These are phyloP conservation scores for Aspergillus hortae DNA, from an alignment of 2,329 filamentous ascomycete species.

Conservation along the genomic window DNA sequence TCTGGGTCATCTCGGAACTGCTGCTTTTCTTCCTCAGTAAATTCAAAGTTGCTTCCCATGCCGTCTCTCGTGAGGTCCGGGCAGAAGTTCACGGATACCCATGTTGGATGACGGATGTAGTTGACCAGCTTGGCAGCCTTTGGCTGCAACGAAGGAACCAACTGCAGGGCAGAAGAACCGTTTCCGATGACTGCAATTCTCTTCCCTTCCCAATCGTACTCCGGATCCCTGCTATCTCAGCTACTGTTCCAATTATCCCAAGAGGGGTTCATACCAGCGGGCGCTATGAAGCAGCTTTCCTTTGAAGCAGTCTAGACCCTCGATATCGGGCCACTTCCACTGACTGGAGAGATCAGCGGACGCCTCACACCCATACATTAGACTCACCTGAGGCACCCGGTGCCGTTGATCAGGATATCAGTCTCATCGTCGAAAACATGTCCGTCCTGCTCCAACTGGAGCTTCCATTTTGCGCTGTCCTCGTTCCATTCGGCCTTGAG, in stretches of 20 bases:
- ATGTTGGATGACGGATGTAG: conserved; percentile 28
- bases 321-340: conserved; percentile 21
- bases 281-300: conserved; percentile 37
- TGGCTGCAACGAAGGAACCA: conserved; percentile 15
- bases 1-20: conserved; percentile 16
- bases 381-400: conserved; percentile 22
- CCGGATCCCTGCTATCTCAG: conserved; percentile 21
- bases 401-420: conserved; percentile 26
- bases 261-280: conserved; percentile 20
- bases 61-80: conserved; percentile 21
- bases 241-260: too few relatives aligned
- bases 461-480: conserved; percentile 14
- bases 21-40: conserved; percentile 21
- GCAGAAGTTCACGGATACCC: conserved; percentile 20
- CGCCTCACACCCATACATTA: not conserved
- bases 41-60: conserved; percentile 18
- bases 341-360: conserved; percentile 8
- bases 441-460: conserved; percentile 13
- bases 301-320: conserved; percentile 25
- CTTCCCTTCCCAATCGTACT: conserved; percentile 20
- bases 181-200: conserved; percentile 32
- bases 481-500: conserved; percentile 37
- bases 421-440: conserved; percentile 17
- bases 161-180: conserved; percentile 30
- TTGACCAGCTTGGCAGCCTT: conserved; percentile 20